A percentile compares a stretch with the other conserved stretches of the same genome.
These are phyloP conservation scores for Silene uniflora DNA, from an alignment of 148 eudicot genomes.

Conservation along the genomic window DNA sequence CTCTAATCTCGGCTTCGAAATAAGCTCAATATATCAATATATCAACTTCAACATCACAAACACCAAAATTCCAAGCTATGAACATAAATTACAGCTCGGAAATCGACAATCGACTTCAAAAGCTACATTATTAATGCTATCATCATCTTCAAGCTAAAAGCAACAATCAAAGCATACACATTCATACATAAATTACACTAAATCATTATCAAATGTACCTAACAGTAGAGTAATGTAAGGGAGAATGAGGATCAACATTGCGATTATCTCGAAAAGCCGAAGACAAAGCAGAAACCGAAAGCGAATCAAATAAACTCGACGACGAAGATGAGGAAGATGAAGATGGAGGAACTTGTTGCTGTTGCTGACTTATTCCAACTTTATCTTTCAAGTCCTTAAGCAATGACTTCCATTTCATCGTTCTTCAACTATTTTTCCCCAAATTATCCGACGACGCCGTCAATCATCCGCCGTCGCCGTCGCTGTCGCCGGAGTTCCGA, in stretches of 20 bases:
- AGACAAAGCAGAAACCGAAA: background rate
- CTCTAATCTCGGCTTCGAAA: background rate
- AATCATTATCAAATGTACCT: background rate
- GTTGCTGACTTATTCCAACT: conserved; percentile 58
- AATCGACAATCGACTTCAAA: background rate
- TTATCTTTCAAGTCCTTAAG: conserved; percentile 91
- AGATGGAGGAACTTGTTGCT: background rate
- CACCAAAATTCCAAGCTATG: background rate
- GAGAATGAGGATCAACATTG: conserved; percentile 8
- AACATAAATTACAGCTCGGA: background rate
- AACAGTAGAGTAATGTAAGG: conserved; percentile 6
- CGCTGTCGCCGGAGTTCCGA: conserved; percentile 16
- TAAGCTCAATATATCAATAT: background rate
- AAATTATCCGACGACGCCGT: conserved; percentile 41
- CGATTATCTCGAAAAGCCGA: background rate
- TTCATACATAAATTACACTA: background rate
- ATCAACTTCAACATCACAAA: background rate
- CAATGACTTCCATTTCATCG: conserved; percentile 98
- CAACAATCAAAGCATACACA: background rate
- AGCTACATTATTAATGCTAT: background rate
- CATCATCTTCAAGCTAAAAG: background rate
- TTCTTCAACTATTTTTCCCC: conserved; percentile 29
- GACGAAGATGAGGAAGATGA: background rate
- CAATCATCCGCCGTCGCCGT: conserved; percentile 38
- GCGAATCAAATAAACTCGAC: background rate